Evolutionary conservation across 768 basidiomycete genomes (phyloP), one percentile per base, ranked within the genome.

Genomic region (Lentinula raphanica): DNA sequence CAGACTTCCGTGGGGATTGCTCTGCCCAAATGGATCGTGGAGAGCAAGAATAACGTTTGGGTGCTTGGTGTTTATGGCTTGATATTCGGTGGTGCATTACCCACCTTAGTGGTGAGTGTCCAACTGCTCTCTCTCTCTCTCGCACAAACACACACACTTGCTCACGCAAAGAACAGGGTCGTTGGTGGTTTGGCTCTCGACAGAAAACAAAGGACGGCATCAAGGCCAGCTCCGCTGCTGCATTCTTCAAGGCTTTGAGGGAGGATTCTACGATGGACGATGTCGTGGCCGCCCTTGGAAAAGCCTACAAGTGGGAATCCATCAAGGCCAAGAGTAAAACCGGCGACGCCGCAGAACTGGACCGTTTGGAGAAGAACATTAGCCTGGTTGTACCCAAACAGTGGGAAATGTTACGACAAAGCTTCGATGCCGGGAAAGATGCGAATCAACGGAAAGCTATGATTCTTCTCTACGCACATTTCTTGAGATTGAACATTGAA

Each of bases 171-270:
- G 13, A 9, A 9, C 64, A 88, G 87, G 90, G 93, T 13, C 83
- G 86, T 32, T 98, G 97, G 97, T 99, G 97, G 97, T 99, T 98
- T 67, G 92, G 93, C 3, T 91, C 86, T 64, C 81, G 90, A 58
- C 79, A 85, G 62, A 87, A 83, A 71, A 99, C 97, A 15, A 95
- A 97, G 71, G 97, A 99, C 62, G 93, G 94, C 40, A 80, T 97
- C 57, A 77, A 92, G 59, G 84, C 87, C 23, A 77, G 76, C 39
- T 91, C 93, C 0, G 96, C 96, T 2, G 85, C 92, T 29, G 76
- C 80, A 0, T 94, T 94, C 76, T 99, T 97, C 86, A 92, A 89
- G 68, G 76, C 80, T 3, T 64, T 98, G n/a, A 83, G 79, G 28
- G 96, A 99, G 67, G 85, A 88, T 25, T 86, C 89, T 7, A 79